Conservation (phyloP, 2,329 filamentous ascomycete genomes). For the Ambrosiella xylebori region DNA sequence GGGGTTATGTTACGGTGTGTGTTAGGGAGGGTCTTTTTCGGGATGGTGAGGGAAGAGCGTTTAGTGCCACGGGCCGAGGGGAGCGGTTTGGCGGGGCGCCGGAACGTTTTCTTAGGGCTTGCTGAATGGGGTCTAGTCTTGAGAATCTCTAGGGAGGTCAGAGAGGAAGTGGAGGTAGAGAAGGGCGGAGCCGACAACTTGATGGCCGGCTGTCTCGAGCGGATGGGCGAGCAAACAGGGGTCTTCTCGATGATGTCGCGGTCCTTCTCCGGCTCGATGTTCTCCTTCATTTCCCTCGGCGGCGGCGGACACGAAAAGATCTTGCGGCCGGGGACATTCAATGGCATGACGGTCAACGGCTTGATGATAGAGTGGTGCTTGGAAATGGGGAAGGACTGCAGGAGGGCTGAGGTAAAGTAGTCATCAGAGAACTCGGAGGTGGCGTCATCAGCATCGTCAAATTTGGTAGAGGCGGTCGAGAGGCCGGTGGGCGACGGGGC, state of each 20-base stretch:
- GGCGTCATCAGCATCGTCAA: neutral
- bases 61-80: neutral
- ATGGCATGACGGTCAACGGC: neutral
- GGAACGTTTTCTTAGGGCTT: neutral
- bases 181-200: conserved; percentile 1
- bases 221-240: conserved; percentile 2
- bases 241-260: neutral
- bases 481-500: conserved; percentile 6
- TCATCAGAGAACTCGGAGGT: conserved; percentile 4
- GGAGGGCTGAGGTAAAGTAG: conserved; percentile 1
- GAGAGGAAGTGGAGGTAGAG: neutral
- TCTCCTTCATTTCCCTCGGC: neutral
- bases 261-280: neutral
- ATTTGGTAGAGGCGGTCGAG: conserved; percentile 6
- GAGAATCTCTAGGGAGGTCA: neutral
- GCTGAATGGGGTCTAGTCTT: neutral
- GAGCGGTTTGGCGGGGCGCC: neutral
- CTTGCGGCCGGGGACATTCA: conserved; percentile 1
- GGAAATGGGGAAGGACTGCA: conserved; percentile 9
- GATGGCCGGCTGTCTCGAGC: neutral
- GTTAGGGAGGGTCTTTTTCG: neutral
- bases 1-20: neutral
- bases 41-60: neutral
- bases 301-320: conserved; percentile 9
- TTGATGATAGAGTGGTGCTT: conserved; percentile 9